Evolutionary conservation across 2,329 filamentous ascomycete genomes (phyloP), one percentile per base, ranked within the genome.

Genomic region (Aspergillus novoparasiticus): DNA sequence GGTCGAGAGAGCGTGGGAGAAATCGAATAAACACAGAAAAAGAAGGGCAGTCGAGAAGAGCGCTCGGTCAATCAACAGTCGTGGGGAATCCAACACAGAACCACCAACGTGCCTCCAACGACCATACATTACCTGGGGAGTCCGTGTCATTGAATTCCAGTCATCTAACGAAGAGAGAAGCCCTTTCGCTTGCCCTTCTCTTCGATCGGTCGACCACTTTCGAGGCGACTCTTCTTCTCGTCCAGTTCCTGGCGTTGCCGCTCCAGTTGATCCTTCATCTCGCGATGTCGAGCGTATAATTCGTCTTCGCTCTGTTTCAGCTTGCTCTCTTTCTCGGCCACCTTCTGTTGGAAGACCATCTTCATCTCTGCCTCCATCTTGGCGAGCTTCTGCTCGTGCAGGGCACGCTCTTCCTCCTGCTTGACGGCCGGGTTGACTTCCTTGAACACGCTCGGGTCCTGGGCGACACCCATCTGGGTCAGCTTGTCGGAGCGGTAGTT

Each of bases 311-410:
- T 97, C 84, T 98, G 95, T 85, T 96, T 96, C 79, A 99, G 86
- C 84, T 99, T 99, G 88, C 93, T 97, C 84, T 99, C 95, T 86
- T 99, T 99, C 82, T 99, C 95, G 70, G 93, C 89, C 36, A 99
- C 95, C 90, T 99, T 99, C 81, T 99, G 95, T 81, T 98, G 95
- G 93, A 99, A 99, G 72, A 99, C 95, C 92, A 97, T 97, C 92
- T 99, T 99, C 95, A 99, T 99, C 82, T 99, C 95, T 76, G 93
- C 89, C 83, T 99, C 95, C 95, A 99, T 99, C 92, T 99, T 99
- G 81, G 94, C 93, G 73, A 99, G 92, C 87, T 99, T 99, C 87
- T 97, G 94, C 84, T 99, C 95, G 87, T 99, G 95, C 72, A 99
- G 86, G 68, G 92, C 90, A 75, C 95, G 93, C 86, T 99, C 95